Evolutionary conservation across 1,284 basidiomycete species (phyloP).

Genomic region (Ustilago hordei): DNA sequence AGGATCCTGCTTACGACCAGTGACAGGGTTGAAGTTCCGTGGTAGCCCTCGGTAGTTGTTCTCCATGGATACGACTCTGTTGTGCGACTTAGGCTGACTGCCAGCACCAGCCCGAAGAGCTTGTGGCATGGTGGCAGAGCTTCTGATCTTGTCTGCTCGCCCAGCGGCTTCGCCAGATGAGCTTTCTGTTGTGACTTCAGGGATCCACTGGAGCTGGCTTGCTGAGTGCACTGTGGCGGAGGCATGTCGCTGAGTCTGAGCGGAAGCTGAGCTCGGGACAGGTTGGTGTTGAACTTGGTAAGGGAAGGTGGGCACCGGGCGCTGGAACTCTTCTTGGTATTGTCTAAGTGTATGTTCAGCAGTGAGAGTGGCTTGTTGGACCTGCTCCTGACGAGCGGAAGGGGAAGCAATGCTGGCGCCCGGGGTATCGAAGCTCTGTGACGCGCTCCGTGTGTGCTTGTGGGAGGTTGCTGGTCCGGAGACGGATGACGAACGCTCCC

Average conservation of each 20-base stretch:
- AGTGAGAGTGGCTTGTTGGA: slow-evolving; percentile 24
- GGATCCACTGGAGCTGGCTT: slow-evolving; percentile 26
- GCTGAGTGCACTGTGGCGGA: slow-evolving; percentile 13
- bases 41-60: slow-evolving; percentile 33
- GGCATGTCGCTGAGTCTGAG: slow-evolving; percentile 11
- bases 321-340: slow-evolving; percentile 32
- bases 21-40: slow-evolving; percentile 45
- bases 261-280: slow-evolving; percentile 5
- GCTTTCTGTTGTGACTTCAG: slow-evolving; percentile 23
- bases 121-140: slow-evolving; percentile 4
- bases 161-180: slow-evolving; percentile 24
- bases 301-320: slow-evolving; percentile 8
- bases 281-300: slow-evolving; percentile 26
- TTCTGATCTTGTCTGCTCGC: not conserved
- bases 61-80: slow-evolving; percentile 18
- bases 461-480: slow-evolving; percentile 3
- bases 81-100: slow-evolving; percentile 5
- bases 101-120: slow-evolving; percentile 14
- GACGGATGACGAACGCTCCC: slow-evolving; percentile 24
- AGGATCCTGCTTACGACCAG: slow-evolving; percentile 20
- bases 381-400: slow-evolving; percentile 19
- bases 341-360: slow-evolving; percentile 24
- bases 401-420: slow-evolving; percentile 15
- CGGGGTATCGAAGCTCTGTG: not conserved
- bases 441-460: not conserved